Conservation (phyloP, 768 basidiomycete species). For the Pluteus cervinus region DNA sequence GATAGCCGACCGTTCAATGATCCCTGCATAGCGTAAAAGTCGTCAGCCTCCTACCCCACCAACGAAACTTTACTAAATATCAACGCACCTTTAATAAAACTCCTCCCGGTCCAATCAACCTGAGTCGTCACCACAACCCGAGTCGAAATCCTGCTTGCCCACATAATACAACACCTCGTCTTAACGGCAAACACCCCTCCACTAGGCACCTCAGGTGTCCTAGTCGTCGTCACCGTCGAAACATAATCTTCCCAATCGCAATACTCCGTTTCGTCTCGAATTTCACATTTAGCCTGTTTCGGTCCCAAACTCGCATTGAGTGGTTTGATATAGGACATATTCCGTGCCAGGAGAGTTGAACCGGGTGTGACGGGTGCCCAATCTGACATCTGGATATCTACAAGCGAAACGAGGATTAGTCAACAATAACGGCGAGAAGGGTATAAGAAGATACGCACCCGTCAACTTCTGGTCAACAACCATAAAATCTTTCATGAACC, state of each 20-base stretch:
- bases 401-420: background rate
- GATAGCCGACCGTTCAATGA: slow-evolving; percentile 87
- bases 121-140: slow-evolving; percentile 82
- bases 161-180: slow-evolving; percentile 91
- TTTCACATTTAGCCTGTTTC: slow-evolving; percentile 93
- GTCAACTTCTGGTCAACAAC: slow-evolving; percentile 78
- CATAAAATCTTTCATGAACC: slow-evolving; percentile 94
- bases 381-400: slow-evolving; percentile 94
- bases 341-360: slow-evolving; percentile 70
- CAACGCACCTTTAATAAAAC: slow-evolving; percentile 84
- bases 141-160: slow-evolving; percentile 77
- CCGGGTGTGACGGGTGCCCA: slow-evolving; percentile 70
- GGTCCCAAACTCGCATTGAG: slow-evolving; percentile 85
- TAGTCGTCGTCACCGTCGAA: slow-evolving; percentile 80
- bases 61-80: background rate
- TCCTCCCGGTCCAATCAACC: slow-evolving; percentile 95
- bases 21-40: slow-evolving; percentile 42
- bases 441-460: slow-evolving; percentile 46
- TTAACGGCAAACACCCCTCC: slow-evolving; percentile 92
- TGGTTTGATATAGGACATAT: slow-evolving; percentile 97
- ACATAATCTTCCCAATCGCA: slow-evolving; percentile 83
- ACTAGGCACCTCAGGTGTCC: slow-evolving; percentile 91
- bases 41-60: no score
- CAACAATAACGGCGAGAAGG: background rate
- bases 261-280: slow-evolving; percentile 77